Evolutionary conservation across 805 yeast genomes (phyloP), one percentile per base, ranked within the genome.

Genomic region (Lipomyces oligophaga): DNA sequence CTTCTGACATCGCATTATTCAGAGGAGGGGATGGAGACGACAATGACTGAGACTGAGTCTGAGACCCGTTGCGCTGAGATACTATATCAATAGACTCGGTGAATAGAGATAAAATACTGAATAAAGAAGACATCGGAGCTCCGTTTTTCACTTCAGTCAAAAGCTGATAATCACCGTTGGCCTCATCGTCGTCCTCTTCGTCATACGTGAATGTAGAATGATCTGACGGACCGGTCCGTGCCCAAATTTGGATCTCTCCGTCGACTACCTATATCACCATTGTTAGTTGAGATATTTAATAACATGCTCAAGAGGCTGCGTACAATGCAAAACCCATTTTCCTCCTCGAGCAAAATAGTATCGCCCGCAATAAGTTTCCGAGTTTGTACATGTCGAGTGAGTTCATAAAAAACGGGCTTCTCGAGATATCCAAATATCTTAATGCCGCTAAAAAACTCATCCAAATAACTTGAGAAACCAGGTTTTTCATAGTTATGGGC

Each of bases 391-490:
- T 83, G 83, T 61, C 85, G 82, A 2, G 97, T 89, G 58, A 90
- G 74, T 60, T 89, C 97, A 61, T 89, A 94, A 64, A 90, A 89
- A 1, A 90, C 96, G 1, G 85, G 83, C 51, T 82, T 76, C 56
- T 90, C 97, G 39, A 90, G 71, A 64, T 90, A 90, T 1, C 97
- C 97, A 69, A 90, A 93, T 5, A 93, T 83, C 65, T 87, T 88
- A 54, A 93, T 85, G 2, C 96, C 97, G 41, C 85, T 77, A 37
- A 90, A 67, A 59, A 90, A 90, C 63, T 89, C 95, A 63, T 90
- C 96, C 42, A 90, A 68, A 60, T 87, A 89, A 38, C 85, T 81
- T 1, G 83, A 67, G 36, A 77, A 66, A 4, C 75, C 69, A 5
- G 75, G 64, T 37, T 77, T 70, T 34, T 67, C 69, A 34, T 62